Base-by-base conservation (phyloP, 805 yeast species). In the Wickerhamomyces xylosicus region DNA sequence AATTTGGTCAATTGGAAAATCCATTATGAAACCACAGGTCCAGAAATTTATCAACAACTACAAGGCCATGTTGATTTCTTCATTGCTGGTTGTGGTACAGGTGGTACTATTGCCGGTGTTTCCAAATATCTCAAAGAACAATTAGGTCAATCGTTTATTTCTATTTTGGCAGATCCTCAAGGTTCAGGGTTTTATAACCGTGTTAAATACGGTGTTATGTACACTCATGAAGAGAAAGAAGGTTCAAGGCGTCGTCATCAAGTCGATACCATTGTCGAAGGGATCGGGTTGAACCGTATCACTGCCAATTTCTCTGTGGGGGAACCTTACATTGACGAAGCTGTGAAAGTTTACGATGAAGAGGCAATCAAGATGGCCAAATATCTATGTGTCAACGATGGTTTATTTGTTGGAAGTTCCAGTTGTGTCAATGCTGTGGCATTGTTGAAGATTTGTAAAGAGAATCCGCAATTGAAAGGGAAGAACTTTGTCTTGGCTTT, bases 91-190 rank as follows among this genome's bases (percentile, higher is more conserved):
- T 84, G 95, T 27, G 98, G 98, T 10, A 90, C 98, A 0, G 98
- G 92, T 37, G 98, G 98, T 41, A 92, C 98, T 2, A 85, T 90
- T 35, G 69, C 95, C n/a, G 98, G 98, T 40, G 87, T 87, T 21
- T 74, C 95, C 3, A 69, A 69, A 43, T 92, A 69, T 59, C 67
- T 90, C 50, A 85, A 79, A 52, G 74, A 67, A 39, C 55, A 63
- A 29, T 34, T 54, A 2, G 52, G 65, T 15, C 54, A 65, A 0
- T 35, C 54, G 0, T 53, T 81, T 1, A 64, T 60, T 34, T 66
- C 64, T 35, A 69, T 85, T 3, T 63, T 92, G 22, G 95, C 97
- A 0, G 98, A 90, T 58, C 97, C 97, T 1, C 97, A 86, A 52
- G 98, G 98, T 0, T 79, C 92, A 14, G 98, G 98, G 0, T 71